Percentiles rank a stretch among this genome's conserved stretches.
These are phyloP conservation scores for Alternaria brassicae DNA, from an alignment of 2,329 filamentous ascomycete species.

Conservation along the genomic window DNA sequence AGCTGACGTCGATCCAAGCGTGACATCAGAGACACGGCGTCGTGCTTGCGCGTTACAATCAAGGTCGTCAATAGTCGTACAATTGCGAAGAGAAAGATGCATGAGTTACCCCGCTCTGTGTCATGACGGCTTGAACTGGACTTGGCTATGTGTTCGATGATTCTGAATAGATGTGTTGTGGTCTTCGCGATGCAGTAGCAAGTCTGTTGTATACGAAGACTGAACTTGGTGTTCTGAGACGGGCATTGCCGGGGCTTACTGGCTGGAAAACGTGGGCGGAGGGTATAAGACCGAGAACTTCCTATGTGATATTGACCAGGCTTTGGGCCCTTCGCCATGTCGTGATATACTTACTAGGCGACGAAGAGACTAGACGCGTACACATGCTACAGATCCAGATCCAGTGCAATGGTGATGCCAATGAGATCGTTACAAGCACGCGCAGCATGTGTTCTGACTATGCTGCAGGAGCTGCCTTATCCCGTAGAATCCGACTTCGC, in stretches of 20 bases:
- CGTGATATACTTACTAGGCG: slow-evolving; percentile 22
- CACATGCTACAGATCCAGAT: slow-evolving; percentile 18
- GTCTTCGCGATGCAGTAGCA: neutral
- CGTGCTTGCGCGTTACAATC: slow-evolving; percentile 4
- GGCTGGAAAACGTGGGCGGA: slow-evolving; percentile 1
- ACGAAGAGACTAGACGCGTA: slow-evolving; percentile 12
- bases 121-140: slow-evolving; percentile 2
- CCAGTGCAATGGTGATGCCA: slow-evolving; percentile 5
- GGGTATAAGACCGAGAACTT: neutral
- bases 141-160: neutral
- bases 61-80: slow-evolving; percentile 18
- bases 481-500: neutral
- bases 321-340: slow-evolving; percentile 14
- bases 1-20: slow-evolving; percentile 21
- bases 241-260: neutral
- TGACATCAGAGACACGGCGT: slow-evolving; percentile 13
- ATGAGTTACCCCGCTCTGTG: slow-evolving; percentile 15
- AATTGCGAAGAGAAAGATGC: slow-evolving; percentile 5
- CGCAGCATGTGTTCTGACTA: slow-evolving; percentile 17
- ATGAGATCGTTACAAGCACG: neutral
- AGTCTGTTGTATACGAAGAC: neutral
- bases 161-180: neutral
- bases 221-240: neutral
- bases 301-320: slow-evolving; percentile 11
- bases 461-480: slow-evolving; percentile 1